A percentile compares a stretch with the other conserved stretches of the same genome.
Evolutionary conservation across 192 early-diverging fungal species (phyloP).

Genomic region (Umbelopsis sp.): DNA sequence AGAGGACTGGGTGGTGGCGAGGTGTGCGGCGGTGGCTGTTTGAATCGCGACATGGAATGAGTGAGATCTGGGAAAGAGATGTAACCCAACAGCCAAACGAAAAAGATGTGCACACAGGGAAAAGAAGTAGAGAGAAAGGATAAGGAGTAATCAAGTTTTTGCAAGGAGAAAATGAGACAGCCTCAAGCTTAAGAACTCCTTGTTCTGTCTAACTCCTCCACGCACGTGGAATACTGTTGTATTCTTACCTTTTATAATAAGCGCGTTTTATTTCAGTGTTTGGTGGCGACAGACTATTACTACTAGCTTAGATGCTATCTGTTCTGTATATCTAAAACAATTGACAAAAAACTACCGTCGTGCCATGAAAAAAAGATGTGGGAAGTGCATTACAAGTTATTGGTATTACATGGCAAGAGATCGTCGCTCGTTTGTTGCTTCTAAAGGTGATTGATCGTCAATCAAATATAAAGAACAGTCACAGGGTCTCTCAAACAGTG

Average conservation of each 20-base stretch:
- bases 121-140: not conserved
- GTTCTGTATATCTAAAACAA: not conserved
- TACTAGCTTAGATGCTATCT: not conserved
- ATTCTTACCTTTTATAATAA: not conserved
- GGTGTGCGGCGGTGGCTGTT: conserved; percentile 14
- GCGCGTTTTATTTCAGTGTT: not conserved
- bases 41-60: conserved; percentile 22
- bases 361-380: not conserved
- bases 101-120: not conserved
- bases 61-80: not conserved
- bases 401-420: conserved; percentile 18
- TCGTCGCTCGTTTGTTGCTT: not conserved
- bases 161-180: conserved; percentile 14
- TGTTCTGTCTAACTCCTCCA: not conserved
- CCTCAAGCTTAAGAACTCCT: conserved; percentile 9
- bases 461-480: conserved; percentile 12
- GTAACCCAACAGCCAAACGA: not conserved
- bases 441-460: conserved; percentile 7
- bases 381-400: conserved; percentile 10
- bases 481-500: not conserved
- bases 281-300: not conserved
- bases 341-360: not conserved
- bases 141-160: not conserved
- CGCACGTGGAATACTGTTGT: conserved; percentile 11
- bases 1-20: conserved; percentile 23